These are phyloP conservation scores for Naegleria lovaniensis DNA, from an alignment of 208 protist genomes.

Conservation along the genomic window DNA sequence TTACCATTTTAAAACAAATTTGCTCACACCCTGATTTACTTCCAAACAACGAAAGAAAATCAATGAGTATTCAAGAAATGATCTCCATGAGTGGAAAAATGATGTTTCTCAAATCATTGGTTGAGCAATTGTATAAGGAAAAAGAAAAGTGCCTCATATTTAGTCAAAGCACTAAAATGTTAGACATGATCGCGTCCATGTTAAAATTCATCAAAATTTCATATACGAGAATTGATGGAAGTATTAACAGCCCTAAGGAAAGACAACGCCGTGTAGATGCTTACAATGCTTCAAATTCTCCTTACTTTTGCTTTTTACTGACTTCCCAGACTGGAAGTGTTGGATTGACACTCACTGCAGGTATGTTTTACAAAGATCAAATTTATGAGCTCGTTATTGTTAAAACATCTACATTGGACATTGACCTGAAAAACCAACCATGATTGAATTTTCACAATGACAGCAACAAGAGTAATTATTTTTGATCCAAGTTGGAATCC, in stretches of 20 bases:
- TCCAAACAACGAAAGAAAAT: neutral
- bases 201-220: neutral
- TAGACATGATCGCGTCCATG: neutral
- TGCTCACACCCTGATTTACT: neutral
- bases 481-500: constrained; percentile 95
- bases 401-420: too few species aligned
- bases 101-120: neutral
- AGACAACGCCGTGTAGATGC: constrained; percentile 54
- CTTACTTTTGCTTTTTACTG: constrained; percentile 70
- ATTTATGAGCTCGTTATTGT: too few species aligned
- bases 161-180: constrained; percentile 24
- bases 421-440: too few species aligned
- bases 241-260: neutral
- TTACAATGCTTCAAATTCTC: constrained; percentile 64
- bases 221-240: neutral
- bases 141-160: constrained; percentile 19
- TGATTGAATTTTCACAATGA: too few species aligned
- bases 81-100: neutral
- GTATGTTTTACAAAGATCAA: too few species aligned
- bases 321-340: constrained; percentile 94
- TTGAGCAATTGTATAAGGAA: neutral
- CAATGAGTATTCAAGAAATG: neutral
- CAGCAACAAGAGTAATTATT: constrained; percentile 87
- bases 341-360: constrained; percentile 85
- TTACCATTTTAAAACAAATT: constrained; percentile 15